Base-by-base conservation (phyloP, 805 yeast species). In the Nakazawaea pomicola region DNA sequence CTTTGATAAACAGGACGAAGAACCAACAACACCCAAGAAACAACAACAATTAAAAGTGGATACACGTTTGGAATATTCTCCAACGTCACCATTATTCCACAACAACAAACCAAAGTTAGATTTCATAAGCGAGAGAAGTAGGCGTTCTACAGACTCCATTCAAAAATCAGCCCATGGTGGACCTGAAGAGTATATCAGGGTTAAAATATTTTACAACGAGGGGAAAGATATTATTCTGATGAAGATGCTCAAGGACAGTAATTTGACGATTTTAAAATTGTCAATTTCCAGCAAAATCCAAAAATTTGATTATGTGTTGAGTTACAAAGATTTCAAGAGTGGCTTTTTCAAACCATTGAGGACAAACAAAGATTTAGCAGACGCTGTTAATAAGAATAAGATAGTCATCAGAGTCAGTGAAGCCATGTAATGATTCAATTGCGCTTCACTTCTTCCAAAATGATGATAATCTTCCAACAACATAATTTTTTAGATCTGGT, bases 291-390 rank as follows among this genome's bases (percentile, higher is more conserved):
- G 39, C 35, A 37, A 43, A 34, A 43, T 39, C 15, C 40, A 42
- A 20, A 38, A 25, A 6, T 34, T 24, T 14, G 44, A 41, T 7
- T 46, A 44, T 27, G 33, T 46, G 14, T 29, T 52, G 14, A 51
- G 45, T 19, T 53, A 45, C 27, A 50, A 46, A 27, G 50, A 50
- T 24, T 29, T 45, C 18, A 40, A 34, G 16, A 40, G 47, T 15
- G 49, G 45, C 0, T 31, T 41, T 32, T 53, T 46, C 40, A 46
- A 43, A 17, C 46, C 48, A 20, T 43, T 54, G 19, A 45, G 49
- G 33, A 34, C 46, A 7, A 46, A 47, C 29, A 40, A 25, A 10
- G 55, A 51, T 25, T 41, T 51, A 35, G 27, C 30, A 39, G 48
- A 28, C 17, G 50, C 43, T 6, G 17, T 42, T n/a, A 17, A 8